These are phyloP conservation scores for Paraconiothyrium brasiliense DNA, from an alignment of 2,329 filamentous ascomycete genomes.

Conservation along the genomic window DNA sequence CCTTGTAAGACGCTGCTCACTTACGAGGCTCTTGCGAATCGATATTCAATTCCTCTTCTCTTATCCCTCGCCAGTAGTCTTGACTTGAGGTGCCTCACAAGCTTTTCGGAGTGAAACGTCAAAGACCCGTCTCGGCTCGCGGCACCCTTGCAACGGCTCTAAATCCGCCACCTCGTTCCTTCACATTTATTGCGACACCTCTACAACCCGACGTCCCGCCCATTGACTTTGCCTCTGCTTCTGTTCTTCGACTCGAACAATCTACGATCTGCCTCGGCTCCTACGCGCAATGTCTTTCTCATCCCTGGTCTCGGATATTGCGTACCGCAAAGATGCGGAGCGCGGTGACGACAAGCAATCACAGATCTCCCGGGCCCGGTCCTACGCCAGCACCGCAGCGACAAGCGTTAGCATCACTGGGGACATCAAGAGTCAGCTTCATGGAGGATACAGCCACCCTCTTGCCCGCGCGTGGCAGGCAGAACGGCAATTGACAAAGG, in stretches of 20 bases:
- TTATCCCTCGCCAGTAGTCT: background rate
- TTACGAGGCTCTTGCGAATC: background rate
- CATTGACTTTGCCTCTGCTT: conserved; percentile 9
- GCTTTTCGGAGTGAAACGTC: conserved; percentile 16
- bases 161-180: conserved; percentile 13
- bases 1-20: background rate
- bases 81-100: background rate
- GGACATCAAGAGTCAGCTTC: conserved; percentile 62
- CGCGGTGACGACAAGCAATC: conserved; percentile 54
- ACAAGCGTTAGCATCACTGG: conserved; percentile 63
- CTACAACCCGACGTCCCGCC: conserved; percentile 5
- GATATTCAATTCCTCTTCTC: background rate
- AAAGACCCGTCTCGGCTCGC: conserved; percentile 15
- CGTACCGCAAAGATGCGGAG: conserved; percentile 55
- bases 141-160: conserved; percentile 13
- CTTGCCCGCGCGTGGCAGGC: conserved; percentile 62
- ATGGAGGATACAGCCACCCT: conserved; percentile 62
- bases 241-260: background rate
- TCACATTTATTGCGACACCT: conserved; percentile 15
- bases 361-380: conserved; percentile 57
- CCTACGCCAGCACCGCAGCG: conserved; percentile 62
- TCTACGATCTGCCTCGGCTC: background rate
- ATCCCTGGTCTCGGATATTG: conserved; percentile 61
- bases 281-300: conserved; percentile 59
- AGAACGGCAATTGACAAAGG: conserved; percentile 62